phyloP scores from a whole-genome alignment of 768 basidiomycete species.

The Mycena sanguinolenta region DNA sequence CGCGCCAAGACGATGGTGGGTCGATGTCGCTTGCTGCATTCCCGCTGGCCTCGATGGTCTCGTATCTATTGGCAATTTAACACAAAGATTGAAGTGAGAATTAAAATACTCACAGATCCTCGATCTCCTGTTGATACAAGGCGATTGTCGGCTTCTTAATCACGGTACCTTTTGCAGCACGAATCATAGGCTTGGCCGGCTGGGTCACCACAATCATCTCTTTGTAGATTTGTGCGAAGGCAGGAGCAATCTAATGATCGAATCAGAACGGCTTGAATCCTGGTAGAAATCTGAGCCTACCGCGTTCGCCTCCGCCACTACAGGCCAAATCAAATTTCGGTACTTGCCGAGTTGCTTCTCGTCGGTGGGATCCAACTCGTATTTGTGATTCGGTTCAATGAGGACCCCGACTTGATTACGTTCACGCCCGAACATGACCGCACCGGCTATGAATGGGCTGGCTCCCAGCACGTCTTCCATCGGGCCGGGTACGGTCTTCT shows the following conservation, averaged over 20 bases:
- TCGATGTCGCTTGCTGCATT: slow-evolving; percentile 21
- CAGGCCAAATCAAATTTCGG: slow-evolving; percentile 55
- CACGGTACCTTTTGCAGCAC: slow-evolving; percentile 63
- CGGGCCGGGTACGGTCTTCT: slow-evolving; percentile 46
- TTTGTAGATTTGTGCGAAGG: slow-evolving; percentile 63
- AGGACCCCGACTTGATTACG: slow-evolving; percentile 41
- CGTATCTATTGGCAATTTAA: slow-evolving; percentile 24
- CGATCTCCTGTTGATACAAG: slow-evolving; percentile 61
- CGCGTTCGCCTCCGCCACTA: slow-evolving; percentile 60
- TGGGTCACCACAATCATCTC: slow-evolving; percentile 64
- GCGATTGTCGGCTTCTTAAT: slow-evolving; percentile 57
- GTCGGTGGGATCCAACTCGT: slow-evolving; percentile 28
- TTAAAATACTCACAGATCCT: slow-evolving; percentile 54
- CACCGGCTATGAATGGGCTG: slow-evolving; percentile 34
- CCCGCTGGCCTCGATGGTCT: slow-evolving; percentile 35
- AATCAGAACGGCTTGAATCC: neutral
- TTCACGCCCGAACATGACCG: slow-evolving; percentile 31
- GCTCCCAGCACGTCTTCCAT: slow-evolving; percentile 41
- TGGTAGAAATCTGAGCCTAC: neutral
- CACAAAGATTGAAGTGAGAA: neutral
- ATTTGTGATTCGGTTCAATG: slow-evolving; percentile 32
- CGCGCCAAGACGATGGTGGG: slow-evolving; percentile 35
- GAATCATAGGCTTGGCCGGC: slow-evolving; percentile 55
- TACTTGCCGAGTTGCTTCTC: slow-evolving; percentile 37
- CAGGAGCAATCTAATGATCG: slow-evolving; percentile 46